These are phyloP conservation scores for Mycosarcoma mackinlayi DNA, from an alignment of 1,284 basidiomycete genomes.

Conservation along the genomic window DNA sequence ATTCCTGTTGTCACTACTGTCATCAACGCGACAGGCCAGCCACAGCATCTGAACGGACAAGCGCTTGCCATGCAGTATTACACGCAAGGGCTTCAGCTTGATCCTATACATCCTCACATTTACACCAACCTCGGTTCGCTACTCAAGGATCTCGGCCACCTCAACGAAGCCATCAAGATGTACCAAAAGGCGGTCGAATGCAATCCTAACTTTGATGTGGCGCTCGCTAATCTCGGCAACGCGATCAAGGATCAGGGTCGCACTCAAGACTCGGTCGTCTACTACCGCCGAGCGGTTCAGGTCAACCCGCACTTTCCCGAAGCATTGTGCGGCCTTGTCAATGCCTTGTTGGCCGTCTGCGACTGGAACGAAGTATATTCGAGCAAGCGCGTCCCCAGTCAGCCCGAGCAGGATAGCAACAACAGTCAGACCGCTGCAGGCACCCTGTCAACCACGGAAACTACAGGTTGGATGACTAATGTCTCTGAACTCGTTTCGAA, in stretches of 20 bases:
- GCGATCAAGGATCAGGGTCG: constrained; percentile 72
- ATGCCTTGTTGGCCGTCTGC: constrained; percentile 73
- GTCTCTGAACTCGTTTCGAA: constrained; percentile 71
- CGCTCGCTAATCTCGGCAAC: constrained; percentile 76
- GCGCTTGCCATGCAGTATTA: constrained; percentile 74
- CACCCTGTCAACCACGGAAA: not conserved
- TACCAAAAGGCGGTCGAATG: constrained; percentile 72
- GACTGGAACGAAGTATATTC: constrained; percentile 72
- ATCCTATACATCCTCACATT: constrained; percentile 74
- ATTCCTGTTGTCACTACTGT: constrained; percentile 68
- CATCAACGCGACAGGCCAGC: constrained; percentile 64
- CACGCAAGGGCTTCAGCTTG: constrained; percentile 73
- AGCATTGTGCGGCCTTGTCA: constrained; percentile 74
- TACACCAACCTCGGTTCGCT: constrained; percentile 76
- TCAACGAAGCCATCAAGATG: constrained; percentile 73
- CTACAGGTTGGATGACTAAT: constrained; percentile 71
- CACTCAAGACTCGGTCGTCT: constrained; percentile 73
- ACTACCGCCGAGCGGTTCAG: constrained; percentile 73
- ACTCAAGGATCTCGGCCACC: constrained; percentile 74
- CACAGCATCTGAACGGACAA: constrained; percentile 62
- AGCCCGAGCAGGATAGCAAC: constrained; percentile 2
- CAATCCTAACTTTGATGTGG: constrained; percentile 75
- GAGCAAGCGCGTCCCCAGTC: constrained; percentile 9
- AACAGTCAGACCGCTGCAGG: not conserved
- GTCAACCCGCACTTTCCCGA: constrained; percentile 74